Evolutionary conservation across 225 moss, liverwort and hornwort species (phyloP), one percentile per base, ranked within the genome.

Genomic region (Polytrichum commune): DNA sequence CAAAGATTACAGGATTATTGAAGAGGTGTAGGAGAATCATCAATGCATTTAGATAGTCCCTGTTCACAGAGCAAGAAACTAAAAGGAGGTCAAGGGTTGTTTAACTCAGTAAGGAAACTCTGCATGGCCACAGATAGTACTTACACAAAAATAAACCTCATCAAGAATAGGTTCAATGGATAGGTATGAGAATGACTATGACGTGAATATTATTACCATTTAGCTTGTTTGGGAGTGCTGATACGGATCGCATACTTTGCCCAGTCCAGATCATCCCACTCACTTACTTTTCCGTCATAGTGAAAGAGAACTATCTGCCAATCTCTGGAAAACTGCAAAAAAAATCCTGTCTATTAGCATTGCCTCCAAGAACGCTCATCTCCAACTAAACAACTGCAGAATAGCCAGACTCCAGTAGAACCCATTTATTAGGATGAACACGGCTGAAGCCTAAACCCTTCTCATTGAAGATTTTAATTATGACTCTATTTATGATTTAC

Each of bases 191-290:
- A 26, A 13, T 22, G 9, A 23, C 5, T 22, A 46, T 16, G 46
- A 46, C 16, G 4, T 46, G 46, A 46, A 46, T 69, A 35, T 46
- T 68, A 67, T 35, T 58, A 82, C 87, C 85, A 87, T 69, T 87
- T 87, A 3, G 87, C 87, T 79, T 87, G 87, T 76, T 84, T 84
- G 54, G 38, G 55, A 69, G 67, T 81, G 74, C 87, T 87, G 58
- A 87, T 81, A 55, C 83, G 87, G 30, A 87, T 84, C 4, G 83
- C 87, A 58, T 81, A 30, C 60, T 84, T 87, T 18, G 87, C 83
- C 87, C 83, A 87, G 6, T 84, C 83, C 78, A 87, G 70, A 67
- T 87, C 83, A 69, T 87, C 87, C 87, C 87, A 87, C 74, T 87
- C 87, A 72, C 82, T 88, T 20, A 88, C 85, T 77, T 85, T 82